Conservation (phyloP, 2,329 filamentous ascomycete genomes). For the Fusarium incarnatum region DNA sequence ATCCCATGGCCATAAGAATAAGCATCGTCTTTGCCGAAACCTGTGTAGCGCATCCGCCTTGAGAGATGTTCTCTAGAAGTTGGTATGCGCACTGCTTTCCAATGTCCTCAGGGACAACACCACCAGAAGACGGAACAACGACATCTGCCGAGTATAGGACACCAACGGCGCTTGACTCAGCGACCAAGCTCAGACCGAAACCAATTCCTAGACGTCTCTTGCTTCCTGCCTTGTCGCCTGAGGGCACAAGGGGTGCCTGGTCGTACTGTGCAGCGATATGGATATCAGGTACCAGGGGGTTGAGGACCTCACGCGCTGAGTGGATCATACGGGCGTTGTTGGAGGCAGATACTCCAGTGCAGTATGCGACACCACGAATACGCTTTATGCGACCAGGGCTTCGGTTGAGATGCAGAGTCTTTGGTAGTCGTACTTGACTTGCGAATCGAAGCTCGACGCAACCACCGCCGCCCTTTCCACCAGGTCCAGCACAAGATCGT, state of each 20-base stretch:
- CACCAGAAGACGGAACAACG: conserved; percentile 78
- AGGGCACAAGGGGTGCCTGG: conserved; percentile 67
- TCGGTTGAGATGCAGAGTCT: conserved; percentile 88
- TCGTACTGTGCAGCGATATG: conserved; percentile 88
- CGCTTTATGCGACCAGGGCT: conserved; percentile 86
- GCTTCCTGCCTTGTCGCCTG: conserved; percentile 65
- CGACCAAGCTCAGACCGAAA: conserved; percentile 90
- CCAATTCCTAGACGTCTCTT: conserved; percentile 83
- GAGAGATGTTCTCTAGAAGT: conserved; percentile 82
- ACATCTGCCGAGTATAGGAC: conserved; percentile 91
- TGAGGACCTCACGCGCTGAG: conserved; percentile 85
- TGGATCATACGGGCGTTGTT: conserved; percentile 98
- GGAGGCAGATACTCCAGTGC: conserved; percentile 88
- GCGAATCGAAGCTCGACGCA: conserved; percentile 94
- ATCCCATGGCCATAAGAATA: conserved; percentile 96
- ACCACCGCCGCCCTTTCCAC: conserved; percentile 84
- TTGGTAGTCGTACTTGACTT: conserved; percentile 91
- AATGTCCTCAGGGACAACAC: conserved; percentile 88
- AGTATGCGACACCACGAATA: conserved; percentile 93
- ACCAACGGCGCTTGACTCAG: conserved; percentile 85
- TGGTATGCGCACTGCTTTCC: conserved; percentile 90
- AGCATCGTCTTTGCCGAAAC: conserved; percentile 80
- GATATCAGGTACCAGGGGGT: conserved; percentile 86
- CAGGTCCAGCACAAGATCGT: conserved; percentile 80
- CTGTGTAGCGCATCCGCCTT: conserved; percentile 83